Evolutionary conservation across 805 yeast species (phyloP).

Genomic region (Starmerella vitae): DNA sequence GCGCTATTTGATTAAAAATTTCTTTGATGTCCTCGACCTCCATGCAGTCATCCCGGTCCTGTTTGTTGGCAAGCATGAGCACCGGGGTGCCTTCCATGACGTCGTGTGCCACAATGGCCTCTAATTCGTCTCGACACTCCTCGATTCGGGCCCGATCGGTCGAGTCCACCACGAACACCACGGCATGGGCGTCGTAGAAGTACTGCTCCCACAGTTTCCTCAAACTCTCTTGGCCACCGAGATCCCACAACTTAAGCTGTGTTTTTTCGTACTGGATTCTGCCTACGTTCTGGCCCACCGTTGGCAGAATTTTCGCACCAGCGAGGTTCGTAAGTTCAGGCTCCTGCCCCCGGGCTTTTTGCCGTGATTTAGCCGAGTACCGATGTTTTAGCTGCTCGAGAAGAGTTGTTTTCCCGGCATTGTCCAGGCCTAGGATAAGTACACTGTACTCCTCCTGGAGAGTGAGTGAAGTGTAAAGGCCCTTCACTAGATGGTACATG

Average conservation of each 20-base stretch:
- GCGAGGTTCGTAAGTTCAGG: slow-evolving; percentile 15
- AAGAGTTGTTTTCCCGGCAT: slow-evolving; percentile 88
- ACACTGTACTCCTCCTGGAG: slow-evolving; percentile 58
- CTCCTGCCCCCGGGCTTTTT: slow-evolving; percentile 22
- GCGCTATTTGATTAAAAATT: slow-evolving; percentile 68
- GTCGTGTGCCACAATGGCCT: slow-evolving; percentile 42
- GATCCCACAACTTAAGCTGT: slow-evolving; percentile 77
- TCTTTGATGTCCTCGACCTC: slow-evolving; percentile 72
- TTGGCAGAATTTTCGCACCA: slow-evolving; percentile 54
- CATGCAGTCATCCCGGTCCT: slow-evolving; percentile 58
- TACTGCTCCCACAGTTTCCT: slow-evolving; percentile 80
- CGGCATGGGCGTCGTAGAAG: slow-evolving; percentile 76
- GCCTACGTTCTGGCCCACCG: slow-evolving; percentile 78
- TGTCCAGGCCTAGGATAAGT: slow-evolving; percentile 78
- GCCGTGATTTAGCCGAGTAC: slow-evolving; percentile 34
- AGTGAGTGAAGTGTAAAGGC: slow-evolving; percentile 46
- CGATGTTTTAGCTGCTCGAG: slow-evolving; percentile 50
- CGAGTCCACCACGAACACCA: slow-evolving; percentile 83
- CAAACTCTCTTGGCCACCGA: slow-evolving; percentile 86
- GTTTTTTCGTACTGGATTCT: slow-evolving; percentile 30
- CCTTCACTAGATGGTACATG: slow-evolving; percentile 59
- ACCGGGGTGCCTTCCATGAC: slow-evolving; percentile 69
- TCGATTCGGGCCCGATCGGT: slow-evolving; percentile 70
- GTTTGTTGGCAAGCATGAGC: slow-evolving; percentile 90
- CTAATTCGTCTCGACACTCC: slow-evolving; percentile 62